A percentile compares a stretch with the other conserved stretches of the same genome.
Evolutionary conservation across 306 rosid genomes (phyloP).

Genomic region (Ochetophila trinervis): DNA sequence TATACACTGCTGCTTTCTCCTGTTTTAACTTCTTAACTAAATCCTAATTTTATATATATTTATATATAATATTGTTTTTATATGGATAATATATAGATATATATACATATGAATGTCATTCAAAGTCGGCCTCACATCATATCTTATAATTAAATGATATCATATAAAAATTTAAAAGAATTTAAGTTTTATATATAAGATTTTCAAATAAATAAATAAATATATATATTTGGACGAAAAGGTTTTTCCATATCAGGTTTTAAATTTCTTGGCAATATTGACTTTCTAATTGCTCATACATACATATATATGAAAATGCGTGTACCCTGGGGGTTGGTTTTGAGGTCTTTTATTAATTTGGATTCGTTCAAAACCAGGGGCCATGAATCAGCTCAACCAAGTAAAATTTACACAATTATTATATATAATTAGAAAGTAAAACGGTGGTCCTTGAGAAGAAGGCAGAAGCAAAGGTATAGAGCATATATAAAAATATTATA

Average conservation of each 20-base stretch:
- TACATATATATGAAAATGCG: not conserved
- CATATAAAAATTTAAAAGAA: too few species aligned
- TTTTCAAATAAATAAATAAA: too few species aligned
- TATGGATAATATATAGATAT: not conserved
- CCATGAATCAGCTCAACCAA: conserved; percentile 18
- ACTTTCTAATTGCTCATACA: not conserved
- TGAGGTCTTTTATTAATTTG: not conserved
- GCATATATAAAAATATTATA: conserved; percentile 35
- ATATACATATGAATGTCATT: not conserved
- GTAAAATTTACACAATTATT: not conserved
- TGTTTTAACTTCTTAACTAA: not conserved
- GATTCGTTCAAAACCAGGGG: conserved; percentile 19
- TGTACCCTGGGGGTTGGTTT: not conserved
- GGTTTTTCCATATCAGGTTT: too few species aligned
- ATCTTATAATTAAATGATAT: too few species aligned
- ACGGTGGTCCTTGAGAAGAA: conserved; percentile 48
- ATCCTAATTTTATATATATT: too few species aligned
- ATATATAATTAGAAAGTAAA: conserved; percentile 13
- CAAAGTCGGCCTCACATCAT: too few species aligned
- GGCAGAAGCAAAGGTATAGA: conserved; percentile 33
- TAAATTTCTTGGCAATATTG: not conserved
- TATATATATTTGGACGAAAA: too few species aligned
- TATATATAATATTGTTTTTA: not conserved
- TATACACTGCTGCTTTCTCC: conserved; percentile 26
- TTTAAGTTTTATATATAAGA: too few species aligned